phyloP scores from a whole-genome alignment of 2,329 filamentous ascomycete genomes.

The Orbilia quercus region DNA sequence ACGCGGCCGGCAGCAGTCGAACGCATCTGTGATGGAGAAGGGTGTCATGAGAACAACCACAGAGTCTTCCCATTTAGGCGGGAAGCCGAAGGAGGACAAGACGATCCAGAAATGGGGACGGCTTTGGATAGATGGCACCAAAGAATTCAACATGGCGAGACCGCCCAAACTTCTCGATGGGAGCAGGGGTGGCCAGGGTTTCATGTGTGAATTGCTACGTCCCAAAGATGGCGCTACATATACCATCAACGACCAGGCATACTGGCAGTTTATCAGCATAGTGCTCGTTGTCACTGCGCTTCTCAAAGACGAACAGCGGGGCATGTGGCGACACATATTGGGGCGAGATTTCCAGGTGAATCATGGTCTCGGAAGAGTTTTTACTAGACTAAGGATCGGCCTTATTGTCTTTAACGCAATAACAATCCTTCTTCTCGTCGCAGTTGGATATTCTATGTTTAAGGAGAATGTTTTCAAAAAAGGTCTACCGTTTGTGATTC shows the following conservation, averaged over 20 bases:
- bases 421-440: constrained; percentile 14
- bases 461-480: constrained; percentile 23
- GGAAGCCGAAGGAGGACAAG: not conserved
- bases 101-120: constrained; percentile 19
- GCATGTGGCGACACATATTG: constrained; percentile 10
- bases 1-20: constrained; percentile 9
- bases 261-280: constrained; percentile 33
- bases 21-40: constrained; percentile 11
- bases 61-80: constrained; percentile 2
- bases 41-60: constrained; percentile 3
- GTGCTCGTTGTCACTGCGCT: constrained; percentile 28
- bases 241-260: constrained; percentile 43
- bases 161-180: constrained; percentile 43
- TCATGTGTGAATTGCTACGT: constrained; percentile 37
- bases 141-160: constrained; percentile 30
- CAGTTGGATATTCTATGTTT: constrained; percentile 31
- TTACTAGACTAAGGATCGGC: constrained; percentile 6
- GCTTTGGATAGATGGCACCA: constrained; percentile 13
- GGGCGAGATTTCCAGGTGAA: constrained; percentile 27
- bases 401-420: constrained; percentile 30
- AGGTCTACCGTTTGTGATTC: constrained; percentile 24
- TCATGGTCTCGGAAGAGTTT: constrained; percentile 19
- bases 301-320: constrained; percentile 18
- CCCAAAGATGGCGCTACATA: constrained; percentile 38
- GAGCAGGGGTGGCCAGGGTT: constrained; percentile 31